Conservation (phyloP, 2,329 filamentous ascomycete species). For the Colletotrichum zoysiae region DNA sequence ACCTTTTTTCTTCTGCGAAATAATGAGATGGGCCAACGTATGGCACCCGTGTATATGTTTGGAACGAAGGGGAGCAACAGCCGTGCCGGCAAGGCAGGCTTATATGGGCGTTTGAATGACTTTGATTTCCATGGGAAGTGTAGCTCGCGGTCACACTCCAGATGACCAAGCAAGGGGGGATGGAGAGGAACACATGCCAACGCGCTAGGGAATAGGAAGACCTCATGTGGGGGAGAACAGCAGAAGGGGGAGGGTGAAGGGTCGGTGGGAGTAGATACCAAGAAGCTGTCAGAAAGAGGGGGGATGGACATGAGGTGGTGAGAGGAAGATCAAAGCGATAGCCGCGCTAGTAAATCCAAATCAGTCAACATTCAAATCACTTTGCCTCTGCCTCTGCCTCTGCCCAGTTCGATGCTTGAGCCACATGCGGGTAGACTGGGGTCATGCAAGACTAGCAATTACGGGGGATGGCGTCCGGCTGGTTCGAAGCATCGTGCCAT, state of each 20-base stretch:
- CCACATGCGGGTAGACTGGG: background rate
- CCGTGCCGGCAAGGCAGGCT: constrained; percentile 28
- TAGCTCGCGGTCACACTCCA: background rate
- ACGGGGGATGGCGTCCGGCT: background rate
- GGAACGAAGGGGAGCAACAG: background rate
- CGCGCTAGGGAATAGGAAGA: constrained; percentile 5
- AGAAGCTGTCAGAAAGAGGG: background rate
- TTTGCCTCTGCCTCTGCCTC: background rate
- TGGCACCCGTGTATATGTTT: constrained; percentile 22
- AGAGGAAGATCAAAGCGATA: constrained; percentile 36
- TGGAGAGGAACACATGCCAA: background rate
- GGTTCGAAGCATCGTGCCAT: background rate
- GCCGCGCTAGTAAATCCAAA: constrained; percentile 33
- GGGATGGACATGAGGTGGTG: constrained; percentile 35
- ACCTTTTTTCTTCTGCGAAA: constrained; percentile 5
- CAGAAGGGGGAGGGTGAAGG: background rate
- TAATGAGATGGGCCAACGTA: constrained; percentile 11
- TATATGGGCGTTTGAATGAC: constrained; percentile 9
- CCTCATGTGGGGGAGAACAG: constrained; percentile 22
- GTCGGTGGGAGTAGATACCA: background rate
- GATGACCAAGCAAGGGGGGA: background rate
- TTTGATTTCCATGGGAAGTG: background rate
- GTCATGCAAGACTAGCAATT: background rate
- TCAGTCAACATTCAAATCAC: constrained; percentile 18
- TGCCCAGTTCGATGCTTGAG: background rate